These are phyloP conservation scores for Staphylotrichum tortipilum DNA, from an alignment of 495 filamentous ascomycete genomes.

Conservation along the genomic window DNA sequence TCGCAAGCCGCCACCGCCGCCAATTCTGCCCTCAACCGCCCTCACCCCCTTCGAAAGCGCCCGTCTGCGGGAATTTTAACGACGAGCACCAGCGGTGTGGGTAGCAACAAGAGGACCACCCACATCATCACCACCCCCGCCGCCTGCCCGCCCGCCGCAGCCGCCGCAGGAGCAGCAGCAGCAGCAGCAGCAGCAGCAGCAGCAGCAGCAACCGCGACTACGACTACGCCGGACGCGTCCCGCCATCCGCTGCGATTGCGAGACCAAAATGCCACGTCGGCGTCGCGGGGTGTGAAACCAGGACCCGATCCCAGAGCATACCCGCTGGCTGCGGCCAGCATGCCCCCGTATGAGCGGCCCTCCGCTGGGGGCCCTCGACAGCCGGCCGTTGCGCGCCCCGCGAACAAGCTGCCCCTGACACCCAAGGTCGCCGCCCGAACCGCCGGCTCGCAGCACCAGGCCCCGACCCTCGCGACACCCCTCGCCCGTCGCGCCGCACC, in stretches of 20 bases:
- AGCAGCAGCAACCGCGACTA: constrained; percentile 3
- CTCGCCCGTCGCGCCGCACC: constrained; percentile 23
- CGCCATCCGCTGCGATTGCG: constrained; percentile 25
- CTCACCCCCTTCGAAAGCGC: constrained; percentile 10
- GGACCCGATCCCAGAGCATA: constrained; percentile 22
- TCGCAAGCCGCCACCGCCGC: not conserved
- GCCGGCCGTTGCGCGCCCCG: constrained; percentile 32
- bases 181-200: too few species aligned
- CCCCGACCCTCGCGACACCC: constrained; percentile 26
- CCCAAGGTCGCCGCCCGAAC: constrained; percentile 36
- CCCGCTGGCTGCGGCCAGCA: constrained; percentile 19
- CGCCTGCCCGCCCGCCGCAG: constrained; percentile 5
- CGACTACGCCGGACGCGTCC: not conserved
- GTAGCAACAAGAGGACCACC: constrained; percentile 19
- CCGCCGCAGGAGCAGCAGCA: not conserved
- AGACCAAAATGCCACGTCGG: constrained; percentile 37
- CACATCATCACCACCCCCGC: constrained; percentile 22
- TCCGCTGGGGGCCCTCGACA: constrained; percentile 21
- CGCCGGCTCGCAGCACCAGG: constrained; percentile 22
- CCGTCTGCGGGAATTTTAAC: constrained; percentile 27
- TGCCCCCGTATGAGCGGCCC: constrained; percentile 24
- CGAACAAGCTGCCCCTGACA: constrained; percentile 36
- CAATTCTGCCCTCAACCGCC: not conserved
- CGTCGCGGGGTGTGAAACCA: constrained; percentile 25
- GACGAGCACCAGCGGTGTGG: constrained; percentile 18